These are phyloP conservation scores for Moesziomyces sp. DNA, from an alignment of 1,284 basidiomycete genomes.

Conservation along the genomic window DNA sequence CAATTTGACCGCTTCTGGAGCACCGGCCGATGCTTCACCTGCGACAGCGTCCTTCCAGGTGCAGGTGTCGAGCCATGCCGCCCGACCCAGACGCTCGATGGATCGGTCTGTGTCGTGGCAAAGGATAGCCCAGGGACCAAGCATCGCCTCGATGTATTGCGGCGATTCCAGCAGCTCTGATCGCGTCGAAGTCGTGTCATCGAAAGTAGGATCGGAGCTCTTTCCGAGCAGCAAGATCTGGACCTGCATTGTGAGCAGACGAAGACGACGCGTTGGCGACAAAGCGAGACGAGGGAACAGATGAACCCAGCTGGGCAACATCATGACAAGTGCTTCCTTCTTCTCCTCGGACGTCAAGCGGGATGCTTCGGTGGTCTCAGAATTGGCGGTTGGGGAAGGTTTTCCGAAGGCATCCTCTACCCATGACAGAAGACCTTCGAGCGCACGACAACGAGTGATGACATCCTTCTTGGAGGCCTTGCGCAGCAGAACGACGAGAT, in stretches of 20 bases:
- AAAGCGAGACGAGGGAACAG: constrained; percentile 84
- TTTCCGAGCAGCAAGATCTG: constrained; percentile 76
- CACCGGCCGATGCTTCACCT: not conserved
- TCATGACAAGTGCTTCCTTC: constrained; percentile 73
- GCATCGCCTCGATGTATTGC: constrained; percentile 75
- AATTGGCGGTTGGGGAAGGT: constrained; percentile 64
- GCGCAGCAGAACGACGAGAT: constrained; percentile 83
- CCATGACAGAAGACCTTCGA: constrained; percentile 86
- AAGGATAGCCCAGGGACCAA: constrained; percentile 83
- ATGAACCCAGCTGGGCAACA: constrained; percentile 91
- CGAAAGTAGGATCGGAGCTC: constrained; percentile 47
- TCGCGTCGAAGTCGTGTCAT: constrained; percentile 68
- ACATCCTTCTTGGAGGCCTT: constrained; percentile 90
- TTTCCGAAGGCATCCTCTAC: constrained; percentile 71
- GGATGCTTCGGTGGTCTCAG: constrained; percentile 42
- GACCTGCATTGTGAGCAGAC: constrained; percentile 76
- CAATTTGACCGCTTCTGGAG: constrained; percentile 1
- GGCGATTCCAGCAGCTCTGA: constrained; percentile 75
- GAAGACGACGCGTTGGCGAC: constrained; percentile 82
- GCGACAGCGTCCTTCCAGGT: constrained; percentile 9
- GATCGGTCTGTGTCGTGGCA: constrained; percentile 79
- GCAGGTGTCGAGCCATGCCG: constrained; percentile 71
- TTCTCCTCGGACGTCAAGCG: constrained; percentile 42
- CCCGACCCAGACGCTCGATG: constrained; percentile 72
- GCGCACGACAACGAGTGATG: constrained; percentile 83